These are phyloP conservation scores for Globisporangium spiculum DNA, from an alignment of 352 stramenopile species.

Conservation along the genomic window DNA sequence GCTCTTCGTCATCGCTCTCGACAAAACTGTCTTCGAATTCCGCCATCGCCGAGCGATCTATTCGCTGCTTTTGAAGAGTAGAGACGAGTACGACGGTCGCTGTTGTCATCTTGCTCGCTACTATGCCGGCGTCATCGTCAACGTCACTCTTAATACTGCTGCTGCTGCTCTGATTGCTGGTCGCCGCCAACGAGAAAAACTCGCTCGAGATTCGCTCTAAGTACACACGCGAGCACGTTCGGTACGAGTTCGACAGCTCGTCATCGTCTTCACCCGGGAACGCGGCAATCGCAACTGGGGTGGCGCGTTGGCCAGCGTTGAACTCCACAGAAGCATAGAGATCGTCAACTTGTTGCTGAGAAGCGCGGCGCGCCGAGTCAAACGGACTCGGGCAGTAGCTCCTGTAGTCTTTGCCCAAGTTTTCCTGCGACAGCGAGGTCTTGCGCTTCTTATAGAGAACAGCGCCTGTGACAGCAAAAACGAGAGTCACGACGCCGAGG, in stretches of 20 bases:
- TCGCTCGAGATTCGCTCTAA: constrained; percentile 9
- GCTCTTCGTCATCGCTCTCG: neutral
- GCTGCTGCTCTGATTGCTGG: constrained; percentile 4
- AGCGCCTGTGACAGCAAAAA: neutral
- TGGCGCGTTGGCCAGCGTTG: neutral
- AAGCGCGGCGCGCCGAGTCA: neutral
- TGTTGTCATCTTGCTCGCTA: neutral
- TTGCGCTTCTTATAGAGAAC: constrained; percentile 4
- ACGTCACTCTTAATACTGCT: neutral
- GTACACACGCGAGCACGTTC: constrained; percentile 9
- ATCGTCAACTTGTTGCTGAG: neutral
- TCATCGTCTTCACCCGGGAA: neutral
- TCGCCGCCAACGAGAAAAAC: neutral
- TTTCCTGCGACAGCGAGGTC: neutral
- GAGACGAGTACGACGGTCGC: neutral
- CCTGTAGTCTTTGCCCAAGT: neutral
- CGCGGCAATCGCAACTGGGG: neutral
- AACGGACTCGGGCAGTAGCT: constrained; percentile 9
- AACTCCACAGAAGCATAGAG: neutral
- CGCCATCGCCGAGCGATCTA: neutral
- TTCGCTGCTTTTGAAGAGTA: neutral
- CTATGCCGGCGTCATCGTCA: neutral
- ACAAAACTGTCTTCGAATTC: constrained; percentile 6
- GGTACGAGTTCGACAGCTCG: constrained; percentile 13
- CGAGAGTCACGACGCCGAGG: neutral